Conservation (phyloP, 306 rosid species). For the Sicyos edulis region DNA sequence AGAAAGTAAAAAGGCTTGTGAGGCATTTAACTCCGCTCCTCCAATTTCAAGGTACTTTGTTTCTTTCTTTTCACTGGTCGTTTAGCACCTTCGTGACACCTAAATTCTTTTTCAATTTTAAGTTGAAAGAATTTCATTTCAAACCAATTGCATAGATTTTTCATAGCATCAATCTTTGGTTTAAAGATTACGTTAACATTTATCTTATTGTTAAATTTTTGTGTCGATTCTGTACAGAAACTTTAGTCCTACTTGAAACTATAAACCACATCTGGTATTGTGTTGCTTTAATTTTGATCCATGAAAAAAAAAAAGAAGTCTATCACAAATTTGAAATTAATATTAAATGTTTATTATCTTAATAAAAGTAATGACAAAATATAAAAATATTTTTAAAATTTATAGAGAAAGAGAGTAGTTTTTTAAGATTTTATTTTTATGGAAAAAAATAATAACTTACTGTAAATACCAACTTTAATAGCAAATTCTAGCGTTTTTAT, state of each 20-base stretch:
- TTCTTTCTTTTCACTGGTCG: background rate
- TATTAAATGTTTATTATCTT: too few species aligned
- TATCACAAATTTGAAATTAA: too few species aligned
- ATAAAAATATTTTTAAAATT: too few species aligned
- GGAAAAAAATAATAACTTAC: too few species aligned
- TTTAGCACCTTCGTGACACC: background rate
- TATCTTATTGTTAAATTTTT: background rate
- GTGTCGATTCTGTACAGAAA: background rate
- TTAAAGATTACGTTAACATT: background rate
- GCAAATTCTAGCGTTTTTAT: too few species aligned
- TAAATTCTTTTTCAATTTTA: background rate
- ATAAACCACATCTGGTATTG: background rate
- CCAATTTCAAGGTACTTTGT: slow-evolving; percentile 70
- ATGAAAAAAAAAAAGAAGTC: too few species aligned
- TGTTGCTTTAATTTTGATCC: too few species aligned
- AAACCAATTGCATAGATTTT: background rate
- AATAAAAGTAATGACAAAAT: too few species aligned
- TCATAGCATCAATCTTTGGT: background rate
- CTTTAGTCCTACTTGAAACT: background rate
- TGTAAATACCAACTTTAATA: too few species aligned
- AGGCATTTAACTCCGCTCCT: slow-evolving; percentile 54
- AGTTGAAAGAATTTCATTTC: background rate
- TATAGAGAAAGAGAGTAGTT: too few species aligned
- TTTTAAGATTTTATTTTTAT: too few species aligned
- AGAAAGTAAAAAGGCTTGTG: slow-evolving; percentile 86